Base-by-base conservation (phyloP, 331 rosid genomes). In the Malus hybrid region DNA sequence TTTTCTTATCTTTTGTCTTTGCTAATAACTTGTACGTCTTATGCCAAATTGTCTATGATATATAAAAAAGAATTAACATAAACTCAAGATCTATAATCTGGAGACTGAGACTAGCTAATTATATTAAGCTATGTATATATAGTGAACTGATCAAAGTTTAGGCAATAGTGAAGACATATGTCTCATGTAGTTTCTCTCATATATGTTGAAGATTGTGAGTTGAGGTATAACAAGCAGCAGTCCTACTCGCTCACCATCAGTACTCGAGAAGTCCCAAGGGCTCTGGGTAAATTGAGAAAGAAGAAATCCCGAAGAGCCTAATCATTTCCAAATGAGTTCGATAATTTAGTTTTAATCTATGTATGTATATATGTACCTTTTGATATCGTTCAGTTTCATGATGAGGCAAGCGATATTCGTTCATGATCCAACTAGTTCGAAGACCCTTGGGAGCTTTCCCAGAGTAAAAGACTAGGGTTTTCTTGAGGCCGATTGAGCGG, bases 391-490 rank as follows among this genome's bases (percentile, higher is more conserved):
- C 90, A 13, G 99, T 95, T 66, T 95, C 99, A 15, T 95, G 99
- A 3, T 95, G 99, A 0, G 99, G 99, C 79, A 95, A 77, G 57
- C 99, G 96, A 80, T 95, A 95, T 86, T 95, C 99, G 77, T 95
- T 95, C 99, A 95, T 95, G 74, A 95, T 95, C 99, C 99, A 95
- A 34, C 99, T 95, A 14, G 93, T 95, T 60, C 99, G 88, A 65
- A 92, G 86, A 8, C 99, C 99, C 80, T 95, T 92, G 1, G 99
- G 99, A 57, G 99, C 99, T 75, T 95, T 95, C 0, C 99, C 99
- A 11, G 97, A 90, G 75, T 95, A 95, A 78, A 95, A 95, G 82
- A 95, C 99, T 90, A 95, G 99, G 99, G 99, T 95, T 95, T 95
- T 95, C 93, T 95, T 95, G 6, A 95, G 78, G 2, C 99, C 99